phyloP scores from a whole-genome alignment of 257 asterid species.

The Lycium barbarum region DNA sequence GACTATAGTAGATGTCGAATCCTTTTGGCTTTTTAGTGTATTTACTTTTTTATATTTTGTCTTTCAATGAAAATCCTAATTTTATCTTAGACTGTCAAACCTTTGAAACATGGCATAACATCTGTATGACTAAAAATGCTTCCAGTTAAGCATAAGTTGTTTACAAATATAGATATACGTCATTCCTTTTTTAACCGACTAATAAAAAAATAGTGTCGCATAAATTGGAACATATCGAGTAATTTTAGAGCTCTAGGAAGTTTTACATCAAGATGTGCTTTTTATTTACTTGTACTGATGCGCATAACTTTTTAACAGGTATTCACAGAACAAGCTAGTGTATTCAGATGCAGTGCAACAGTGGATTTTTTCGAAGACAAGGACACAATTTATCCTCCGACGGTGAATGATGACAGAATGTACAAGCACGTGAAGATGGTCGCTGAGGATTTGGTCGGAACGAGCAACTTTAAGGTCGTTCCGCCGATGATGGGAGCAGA shows the following conservation, averaged over 20 bases:
- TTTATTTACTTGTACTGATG: neutral
- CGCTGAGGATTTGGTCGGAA: conserved; percentile 56
- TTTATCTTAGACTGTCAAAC: too few relatives aligned
- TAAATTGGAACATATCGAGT: too few relatives aligned
- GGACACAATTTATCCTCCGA: conserved; percentile 76
- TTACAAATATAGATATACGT: too few relatives aligned
- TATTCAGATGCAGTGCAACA: conserved; percentile 75
- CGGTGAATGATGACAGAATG: conserved; percentile 67
- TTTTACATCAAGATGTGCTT: neutral
- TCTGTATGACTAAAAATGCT: too few relatives aligned
- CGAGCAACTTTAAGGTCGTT: conserved; percentile 54
- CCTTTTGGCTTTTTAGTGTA: too few relatives aligned
- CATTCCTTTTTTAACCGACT: neutral
- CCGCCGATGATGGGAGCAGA: conserved; percentile 91
- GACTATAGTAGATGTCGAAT: too few relatives aligned
- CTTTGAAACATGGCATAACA: too few relatives aligned
- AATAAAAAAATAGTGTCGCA: neutral
- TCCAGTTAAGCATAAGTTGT: neutral
- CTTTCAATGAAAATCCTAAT: too few relatives aligned
- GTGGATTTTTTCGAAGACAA: conserved; percentile 77
- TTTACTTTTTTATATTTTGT: too few relatives aligned
- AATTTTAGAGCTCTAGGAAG: neutral
- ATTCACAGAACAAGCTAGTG: conserved; percentile 71
- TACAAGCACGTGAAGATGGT: conserved; percentile 64
- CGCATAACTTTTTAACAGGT: conserved; percentile 52